Evolutionary conservation across 768 basidiomycete genomes (phyloP), one percentile per base, ranked within the genome.

Genomic region (Suillus placidus): DNA sequence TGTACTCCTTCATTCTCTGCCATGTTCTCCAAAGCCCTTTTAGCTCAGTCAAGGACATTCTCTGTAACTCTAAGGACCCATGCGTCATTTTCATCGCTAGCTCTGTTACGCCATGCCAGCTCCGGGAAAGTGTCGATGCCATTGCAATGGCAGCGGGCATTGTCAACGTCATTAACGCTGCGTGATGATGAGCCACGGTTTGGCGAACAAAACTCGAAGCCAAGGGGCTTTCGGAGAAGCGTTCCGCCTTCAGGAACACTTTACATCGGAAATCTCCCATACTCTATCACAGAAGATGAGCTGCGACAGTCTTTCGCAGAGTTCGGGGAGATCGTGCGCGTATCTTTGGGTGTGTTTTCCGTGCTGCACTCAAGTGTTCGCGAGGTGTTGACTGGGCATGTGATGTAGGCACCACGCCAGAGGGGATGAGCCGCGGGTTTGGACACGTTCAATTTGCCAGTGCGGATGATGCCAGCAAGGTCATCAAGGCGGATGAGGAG

Each of bases 201-300:
- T 57, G 26, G 35, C 6, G 34, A 34, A 6, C 32, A 26, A 7
- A 32, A 23, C 38, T 60, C 58, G 26, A 64, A 6, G 63, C 35
- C 14, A 34, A 62, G 60, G 12, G 61, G 65, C n/a, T 64, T 64
- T 40, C 60, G 47, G 20, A 26, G 42, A 34, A 32, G 20, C 2
- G n/a, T 20, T 16, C 18, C 34, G 20, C 83, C 84, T 7, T 75
- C 73, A n/a, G 74, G 74, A 12, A 77, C 76, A 3, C 69, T 88
- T 60, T 87, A 75, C 52, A 68, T 86, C 38, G 83, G 80, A 10
- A 88, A 88, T 67, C n/a, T 88, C n/a, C 84, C 86, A 58, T 91
- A 77, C 72, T 76, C 70, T 20, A 69, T 76, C 45, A 80, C 78
- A 2, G 81, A 80, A 66, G 73, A 72, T 26, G 78, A 85, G 54